Conservation (phyloP, 495 filamentous ascomycete genomes). For the Daldinia bambusicola region DNA sequence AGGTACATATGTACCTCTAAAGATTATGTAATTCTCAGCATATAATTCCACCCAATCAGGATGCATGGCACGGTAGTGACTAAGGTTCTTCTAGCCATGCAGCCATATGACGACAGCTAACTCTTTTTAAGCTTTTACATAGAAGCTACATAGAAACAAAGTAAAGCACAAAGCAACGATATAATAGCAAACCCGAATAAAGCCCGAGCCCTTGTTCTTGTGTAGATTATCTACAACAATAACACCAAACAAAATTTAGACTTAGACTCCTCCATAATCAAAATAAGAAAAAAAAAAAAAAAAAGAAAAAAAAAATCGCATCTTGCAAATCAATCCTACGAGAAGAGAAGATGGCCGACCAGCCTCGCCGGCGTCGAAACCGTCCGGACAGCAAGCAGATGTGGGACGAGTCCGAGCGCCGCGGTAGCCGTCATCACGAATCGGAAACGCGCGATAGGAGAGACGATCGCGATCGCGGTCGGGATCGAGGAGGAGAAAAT, state of each 20-base stretch:
- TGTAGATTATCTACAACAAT: background rate
- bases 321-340: background rate
- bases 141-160: background rate
- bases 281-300: too few species aligned
- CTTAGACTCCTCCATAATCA: too few species aligned
- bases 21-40: background rate
- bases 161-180: background rate
- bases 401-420: conserved; percentile 56
- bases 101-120: background rate
- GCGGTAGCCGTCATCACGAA: conserved; percentile 36
- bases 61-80: background rate
- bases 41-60: background rate
- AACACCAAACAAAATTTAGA: background rate
- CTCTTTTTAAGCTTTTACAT: background rate
- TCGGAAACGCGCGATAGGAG: conserved; percentile 48
- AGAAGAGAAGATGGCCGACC: conserved; percentile 39
- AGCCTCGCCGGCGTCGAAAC: conserved; percentile 45
- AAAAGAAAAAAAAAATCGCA: too few species aligned
- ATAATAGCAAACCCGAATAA: background rate
- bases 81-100: background rate
- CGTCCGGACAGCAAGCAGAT: conserved; percentile 57
- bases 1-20: too few species aligned
- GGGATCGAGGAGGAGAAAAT: conserved; percentile 46
- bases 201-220: background rate
- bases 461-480: conserved; percentile 48